Base-by-base conservation (phyloP, 768 basidiomycete species). In the Rhizopogon vinicolor region DNA sequence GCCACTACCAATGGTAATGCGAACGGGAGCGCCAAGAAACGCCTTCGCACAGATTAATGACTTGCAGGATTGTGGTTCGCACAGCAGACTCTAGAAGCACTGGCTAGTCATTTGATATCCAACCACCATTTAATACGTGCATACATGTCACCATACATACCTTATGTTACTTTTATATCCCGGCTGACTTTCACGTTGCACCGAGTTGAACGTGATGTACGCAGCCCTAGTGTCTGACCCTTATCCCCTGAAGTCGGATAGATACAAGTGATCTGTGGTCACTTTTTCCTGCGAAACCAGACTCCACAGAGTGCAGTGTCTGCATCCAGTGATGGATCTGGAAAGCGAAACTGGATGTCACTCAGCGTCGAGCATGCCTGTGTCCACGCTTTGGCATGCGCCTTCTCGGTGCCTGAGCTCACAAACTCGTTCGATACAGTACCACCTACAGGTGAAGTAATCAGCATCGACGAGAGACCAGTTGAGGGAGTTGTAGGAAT, bases 11-110 rank as follows among this genome's bases (percentile, higher is more conserved):
- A 67, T 54, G 68, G 58, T 60, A 64, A 65, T 55, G 65, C 69
- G 52, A 79, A 78, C 53, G 75, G 75, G 43, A 61, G 64, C 46
- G 67, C 77, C 59, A 82, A 80, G 69, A 87, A 87, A 72, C 82
- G 85, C 52, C 67, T 77, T 53, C 84, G 86, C 60, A 69, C 76
- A 54, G 79, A 82, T 49, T 83, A 66, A 73, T 49, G 13, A 8
- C 8, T 18, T 42, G 12, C 3, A 48, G 53, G 14, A 5, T 5
- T 12, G 2, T 37, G 19, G 14, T 6, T 16, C 31, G 3, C 31
- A 9, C 8, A 22, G 33, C 31, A 31, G 14, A 40, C 5, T 5
- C n/a, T 10, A 16, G 31, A 33, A 35, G 6, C 31, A 29, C 31
- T 8, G 4, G 8, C 18, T 35, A 22, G 33, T 22, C 33, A 16